Evolutionary conservation across 257 asterid genomes (phyloP).

Genomic region (Nicotiana knightiana): DNA sequence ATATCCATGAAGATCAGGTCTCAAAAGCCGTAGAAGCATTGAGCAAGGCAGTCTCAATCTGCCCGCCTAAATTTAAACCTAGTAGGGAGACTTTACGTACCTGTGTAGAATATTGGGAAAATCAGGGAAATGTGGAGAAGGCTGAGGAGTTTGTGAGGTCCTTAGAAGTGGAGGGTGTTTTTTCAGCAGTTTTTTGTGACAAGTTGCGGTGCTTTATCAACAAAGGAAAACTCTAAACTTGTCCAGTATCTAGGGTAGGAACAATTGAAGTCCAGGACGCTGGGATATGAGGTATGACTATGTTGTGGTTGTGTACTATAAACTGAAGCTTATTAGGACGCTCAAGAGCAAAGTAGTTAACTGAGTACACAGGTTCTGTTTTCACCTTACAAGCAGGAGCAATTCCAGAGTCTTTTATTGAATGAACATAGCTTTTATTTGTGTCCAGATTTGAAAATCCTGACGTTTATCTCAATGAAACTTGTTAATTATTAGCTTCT

Average conservation of each 20-base stretch:
- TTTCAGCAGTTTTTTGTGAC: slow-evolving; percentile 14
- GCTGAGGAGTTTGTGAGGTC: slow-evolving; percentile 34
- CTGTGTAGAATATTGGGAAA: slow-evolving; percentile 45
- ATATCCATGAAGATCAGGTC: slow-evolving; percentile 28
- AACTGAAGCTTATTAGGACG: neutral
- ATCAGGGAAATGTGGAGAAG: slow-evolving; percentile 26
- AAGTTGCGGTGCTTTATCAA: slow-evolving; percentile 13
- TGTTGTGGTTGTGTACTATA: neutral
- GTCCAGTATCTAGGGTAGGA: neutral
- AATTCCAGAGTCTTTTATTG: neutral
- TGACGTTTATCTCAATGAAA: neutral
- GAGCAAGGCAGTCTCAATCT: slow-evolving; percentile 47
- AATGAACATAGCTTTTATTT: neutral
- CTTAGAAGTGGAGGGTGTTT: slow-evolving; percentile 20
- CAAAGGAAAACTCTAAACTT: neutral
- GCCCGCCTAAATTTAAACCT: slow-evolving; percentile 29
- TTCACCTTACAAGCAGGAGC: neutral
- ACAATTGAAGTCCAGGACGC: neutral
- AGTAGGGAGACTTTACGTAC: slow-evolving; percentile 34
- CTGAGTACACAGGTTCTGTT: neutral
- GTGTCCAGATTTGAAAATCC: neutral
- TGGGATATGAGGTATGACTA: neutral
- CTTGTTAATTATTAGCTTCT: neutral
- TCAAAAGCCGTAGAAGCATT: slow-evolving; percentile 37
- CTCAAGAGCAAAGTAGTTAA: neutral